phyloP scores from a whole-genome alignment of 805 yeast genomes.

The Candida qinlingensis region DNA sequence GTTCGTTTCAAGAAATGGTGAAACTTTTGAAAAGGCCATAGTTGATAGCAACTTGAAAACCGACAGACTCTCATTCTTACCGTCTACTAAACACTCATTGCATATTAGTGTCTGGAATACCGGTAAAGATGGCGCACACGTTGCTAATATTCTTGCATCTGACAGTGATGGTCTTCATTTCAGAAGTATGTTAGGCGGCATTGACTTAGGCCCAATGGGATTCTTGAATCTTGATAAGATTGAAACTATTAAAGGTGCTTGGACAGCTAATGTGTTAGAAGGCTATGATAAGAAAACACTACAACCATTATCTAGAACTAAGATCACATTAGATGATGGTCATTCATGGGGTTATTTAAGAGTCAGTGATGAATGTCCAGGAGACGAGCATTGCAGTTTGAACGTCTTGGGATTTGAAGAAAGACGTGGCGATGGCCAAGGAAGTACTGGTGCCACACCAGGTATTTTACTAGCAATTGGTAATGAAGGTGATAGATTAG shows the following conservation, averaged over 20 bases:
- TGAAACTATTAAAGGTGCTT: slow-evolving; percentile 58
- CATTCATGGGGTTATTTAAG: slow-evolving; percentile 29
- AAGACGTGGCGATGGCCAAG: slow-evolving; percentile 26
- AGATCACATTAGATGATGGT: slow-evolving; percentile 38
- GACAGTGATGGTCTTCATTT: slow-evolving; percentile 52
- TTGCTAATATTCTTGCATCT: slow-evolving; percentile 27
- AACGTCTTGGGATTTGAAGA: slow-evolving; percentile 31
- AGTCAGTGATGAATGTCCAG: slow-evolving; percentile 25
- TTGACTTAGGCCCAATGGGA: slow-evolving; percentile 28
- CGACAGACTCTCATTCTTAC: slow-evolving; percentile 25
- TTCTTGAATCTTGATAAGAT: slow-evolving; percentile 33
- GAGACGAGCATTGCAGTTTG: slow-evolving; percentile 28
- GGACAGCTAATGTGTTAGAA: slow-evolving; percentile 42
- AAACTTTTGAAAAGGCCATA: slow-evolving; percentile 28
- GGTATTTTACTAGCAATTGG: slow-evolving; percentile 43
- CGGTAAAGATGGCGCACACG: slow-evolving; percentile 16
- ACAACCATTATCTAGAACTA: slow-evolving; percentile 24
- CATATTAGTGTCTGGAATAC: slow-evolving; percentile 31
- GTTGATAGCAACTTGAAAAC: slow-evolving; percentile 23
- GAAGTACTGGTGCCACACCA: slow-evolving; percentile 33
- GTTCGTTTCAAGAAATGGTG: slow-evolving; percentile 30
- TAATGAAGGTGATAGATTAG: slow-evolving; percentile 25
- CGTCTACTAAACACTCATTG: slow-evolving; percentile 36
- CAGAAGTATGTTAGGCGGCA: slow-evolving; percentile 35
- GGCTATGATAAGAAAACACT: slow-evolving; percentile 15